Evolutionary conservation across 192 early-diverging fungal genomes (phyloP).

Genomic region (Coemansia sp.): DNA sequence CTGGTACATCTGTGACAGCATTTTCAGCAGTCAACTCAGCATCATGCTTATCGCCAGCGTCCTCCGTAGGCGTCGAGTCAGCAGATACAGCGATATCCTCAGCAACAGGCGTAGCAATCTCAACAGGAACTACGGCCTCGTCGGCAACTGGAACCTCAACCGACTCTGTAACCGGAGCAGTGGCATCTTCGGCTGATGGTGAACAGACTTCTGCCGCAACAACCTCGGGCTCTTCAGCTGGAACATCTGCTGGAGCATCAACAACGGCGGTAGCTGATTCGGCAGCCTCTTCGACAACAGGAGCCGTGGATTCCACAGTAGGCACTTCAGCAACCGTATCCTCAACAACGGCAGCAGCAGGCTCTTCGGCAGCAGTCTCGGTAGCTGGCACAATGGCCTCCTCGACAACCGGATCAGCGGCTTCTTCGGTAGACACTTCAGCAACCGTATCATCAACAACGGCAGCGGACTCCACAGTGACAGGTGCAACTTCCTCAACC

Average conservation of each 20-base stretch:
- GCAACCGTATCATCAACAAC: conserved; percentile 3
- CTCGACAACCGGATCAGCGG: background rate
- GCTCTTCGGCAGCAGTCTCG: conserved; percentile 2
- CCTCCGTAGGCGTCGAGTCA: background rate
- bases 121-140: background rate
- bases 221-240: background rate
- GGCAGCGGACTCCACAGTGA: background rate
- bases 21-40: background rate
- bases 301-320: background rate
- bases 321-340: conserved; percentile 1
- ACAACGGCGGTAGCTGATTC: background rate
- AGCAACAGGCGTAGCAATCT: background rate
- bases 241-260: background rate
- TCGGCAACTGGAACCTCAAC: background rate
- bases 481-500: background rate
- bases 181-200: background rate
- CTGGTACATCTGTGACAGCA: background rate
- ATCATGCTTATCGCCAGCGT: background rate
- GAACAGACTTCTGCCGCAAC: background rate
- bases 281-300: background rate
- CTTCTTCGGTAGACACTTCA: background rate
- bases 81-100: background rate
- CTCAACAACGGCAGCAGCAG: background rate
- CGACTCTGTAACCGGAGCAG: background rate
- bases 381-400: background rate